Evolutionary conservation across 2,329 filamentous ascomycete species (phyloP).

Genomic region (Gliomastix tumulicola): DNA sequence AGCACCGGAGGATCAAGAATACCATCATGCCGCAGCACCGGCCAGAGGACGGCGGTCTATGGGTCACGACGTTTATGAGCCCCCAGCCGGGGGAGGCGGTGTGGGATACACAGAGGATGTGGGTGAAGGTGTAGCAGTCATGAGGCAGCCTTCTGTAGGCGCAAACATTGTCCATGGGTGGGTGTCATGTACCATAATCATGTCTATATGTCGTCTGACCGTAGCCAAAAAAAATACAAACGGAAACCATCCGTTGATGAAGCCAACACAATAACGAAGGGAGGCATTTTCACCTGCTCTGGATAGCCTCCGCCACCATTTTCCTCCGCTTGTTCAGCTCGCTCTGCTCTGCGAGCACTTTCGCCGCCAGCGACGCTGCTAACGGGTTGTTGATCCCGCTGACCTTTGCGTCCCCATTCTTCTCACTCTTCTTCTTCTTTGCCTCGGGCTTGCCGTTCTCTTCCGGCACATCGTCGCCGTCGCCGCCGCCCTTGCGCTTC

Average conservation of each 20-base stretch:
- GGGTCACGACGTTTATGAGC: conserved; percentile 18
- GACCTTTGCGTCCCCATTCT: conserved; percentile 22
- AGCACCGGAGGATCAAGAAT: conserved; percentile 20
- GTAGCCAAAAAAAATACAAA: no score
- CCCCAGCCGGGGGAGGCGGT: conserved; percentile 11
- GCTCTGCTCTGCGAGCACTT: conserved; percentile 81
- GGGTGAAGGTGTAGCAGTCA: no score
- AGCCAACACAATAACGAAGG: no score
- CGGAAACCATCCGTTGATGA: no score
- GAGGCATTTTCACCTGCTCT: conserved; percentile 6
- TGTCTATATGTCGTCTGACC: no score
- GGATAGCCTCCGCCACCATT: conserved; percentile 31
- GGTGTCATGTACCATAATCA: no score
- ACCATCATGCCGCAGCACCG: no score
- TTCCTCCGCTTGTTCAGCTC: conserved; percentile 74
- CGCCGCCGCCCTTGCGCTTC: conserved; percentile 21
- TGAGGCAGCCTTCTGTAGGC: no score
- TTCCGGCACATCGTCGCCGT: conserved; percentile 63
- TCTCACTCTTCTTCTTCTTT: conserved; percentile 10
- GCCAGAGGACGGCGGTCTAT: conserved; percentile 14
- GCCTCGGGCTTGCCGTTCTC: conserved; percentile 57
- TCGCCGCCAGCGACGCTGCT: conserved; percentile 78
- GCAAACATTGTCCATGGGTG: no score
- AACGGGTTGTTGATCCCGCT: conserved; percentile 80
- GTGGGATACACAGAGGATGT: conserved; percentile 20